Conservation (phyloP, 352 stramenopile genomes). For the Elongisporangium undulatum region DNA sequence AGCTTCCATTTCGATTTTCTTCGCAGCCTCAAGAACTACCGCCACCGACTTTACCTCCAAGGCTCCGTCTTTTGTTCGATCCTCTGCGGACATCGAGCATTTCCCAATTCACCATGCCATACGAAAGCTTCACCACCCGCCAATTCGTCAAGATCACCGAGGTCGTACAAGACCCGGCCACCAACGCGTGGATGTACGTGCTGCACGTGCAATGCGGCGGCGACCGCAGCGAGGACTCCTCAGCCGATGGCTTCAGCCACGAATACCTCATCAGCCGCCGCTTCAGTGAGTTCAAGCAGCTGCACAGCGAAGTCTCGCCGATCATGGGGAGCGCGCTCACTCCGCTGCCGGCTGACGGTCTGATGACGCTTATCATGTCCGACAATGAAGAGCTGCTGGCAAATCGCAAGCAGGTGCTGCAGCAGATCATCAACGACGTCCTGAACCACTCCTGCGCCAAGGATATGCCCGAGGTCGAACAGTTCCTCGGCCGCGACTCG, state of each 20-base stretch:
- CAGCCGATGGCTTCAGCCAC: conserved; percentile 38
- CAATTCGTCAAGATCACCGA: conserved; percentile 61
- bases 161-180: conserved; percentile 62
- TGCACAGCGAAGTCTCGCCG: conserved; percentile 44
- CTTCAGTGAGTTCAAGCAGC: conserved; percentile 76
- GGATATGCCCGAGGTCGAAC: conserved; percentile 57
- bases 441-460: conserved; percentile 53
- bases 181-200: conserved; percentile 66
- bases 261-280: conserved; percentile 63
- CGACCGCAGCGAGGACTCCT: conserved; percentile 12
- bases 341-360: conserved; percentile 56
- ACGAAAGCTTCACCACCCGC: conserved; percentile 73
- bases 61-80: background rate
- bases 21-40: background rate
- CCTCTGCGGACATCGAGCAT: background rate
- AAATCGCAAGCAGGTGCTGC: conserved; percentile 55
- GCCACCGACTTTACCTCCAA: background rate
- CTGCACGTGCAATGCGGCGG: conserved; percentile 55
- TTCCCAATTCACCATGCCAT: conserved; percentile 34
- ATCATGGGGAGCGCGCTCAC: conserved; percentile 59
- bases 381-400: conserved; percentile 63
- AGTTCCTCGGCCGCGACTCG: conserved; percentile 61
- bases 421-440: conserved; percentile 50
- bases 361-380: conserved; percentile 69
- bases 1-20: background rate